These are phyloP conservation scores for Tolypocladium tundrense DNA, from an alignment of 2,329 filamentous ascomycete genomes.

Conservation along the genomic window DNA sequence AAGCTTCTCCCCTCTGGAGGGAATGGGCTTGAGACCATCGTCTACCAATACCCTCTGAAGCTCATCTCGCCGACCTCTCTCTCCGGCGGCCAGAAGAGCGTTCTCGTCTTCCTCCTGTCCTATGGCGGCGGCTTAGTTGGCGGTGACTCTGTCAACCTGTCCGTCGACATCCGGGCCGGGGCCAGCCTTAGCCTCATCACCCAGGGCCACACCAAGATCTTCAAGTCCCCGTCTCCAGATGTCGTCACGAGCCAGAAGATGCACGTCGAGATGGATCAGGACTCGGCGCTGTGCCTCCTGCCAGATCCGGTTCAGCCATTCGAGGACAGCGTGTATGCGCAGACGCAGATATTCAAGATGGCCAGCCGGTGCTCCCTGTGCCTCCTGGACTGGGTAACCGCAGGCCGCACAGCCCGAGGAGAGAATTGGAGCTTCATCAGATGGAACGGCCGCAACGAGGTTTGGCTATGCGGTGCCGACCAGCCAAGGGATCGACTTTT, in stretches of 20 bases:
- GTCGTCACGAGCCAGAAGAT: constrained; percentile 49
- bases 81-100: constrained; percentile 51
- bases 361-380: constrained; percentile 54
- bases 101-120: constrained; percentile 81
- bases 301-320: constrained; percentile 95
- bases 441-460: constrained; percentile 80
- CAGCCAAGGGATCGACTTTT: constrained; percentile 47
- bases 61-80: constrained; percentile 67
- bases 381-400: constrained; percentile 87
- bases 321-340: constrained; percentile 70
- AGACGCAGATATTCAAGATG: constrained; percentile 67
- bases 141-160: constrained; percentile 70
- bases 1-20: constrained; percentile 59
- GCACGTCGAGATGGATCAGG: constrained; percentile 36
- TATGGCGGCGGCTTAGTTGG: constrained; percentile 91
- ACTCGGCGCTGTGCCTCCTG: constrained; percentile 53
- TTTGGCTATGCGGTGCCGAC: constrained; percentile 45
- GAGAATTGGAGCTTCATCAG: constrained; percentile 78
- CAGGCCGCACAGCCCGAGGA: constrained; percentile 72
- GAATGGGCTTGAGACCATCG: constrained; percentile 63
- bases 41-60: constrained; percentile 92
- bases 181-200: constrained; percentile 60
- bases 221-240: constrained; percentile 58
- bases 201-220: constrained; percentile 88
- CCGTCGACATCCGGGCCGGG: constrained; percentile 50